Evolutionary conservation across 2,329 filamentous ascomycete species (phyloP).

Genomic region (Sporothrix sp.): DNA sequence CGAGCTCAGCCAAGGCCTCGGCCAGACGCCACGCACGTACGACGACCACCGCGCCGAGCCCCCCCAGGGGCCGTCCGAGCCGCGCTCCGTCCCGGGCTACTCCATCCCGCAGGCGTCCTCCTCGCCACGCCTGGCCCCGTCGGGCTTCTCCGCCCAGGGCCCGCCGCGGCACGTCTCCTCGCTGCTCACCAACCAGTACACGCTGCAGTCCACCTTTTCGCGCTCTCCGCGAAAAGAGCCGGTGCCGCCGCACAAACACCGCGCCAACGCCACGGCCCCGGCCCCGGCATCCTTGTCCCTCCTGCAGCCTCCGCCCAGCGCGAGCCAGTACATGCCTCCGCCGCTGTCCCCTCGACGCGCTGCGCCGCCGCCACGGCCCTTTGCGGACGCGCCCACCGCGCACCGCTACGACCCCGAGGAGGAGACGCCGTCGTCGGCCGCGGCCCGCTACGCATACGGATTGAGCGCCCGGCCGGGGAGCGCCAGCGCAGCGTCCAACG

Average conservation of each 20-base stretch:
- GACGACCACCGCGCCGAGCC: slow-evolving; percentile 27
- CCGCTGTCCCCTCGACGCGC: slow-evolving; percentile 56
- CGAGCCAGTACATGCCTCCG: slow-evolving; percentile 55
- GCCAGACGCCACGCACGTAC: slow-evolving; percentile 34
- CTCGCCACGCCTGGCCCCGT: slow-evolving; percentile 20
- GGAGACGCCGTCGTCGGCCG: slow-evolving; percentile 1
- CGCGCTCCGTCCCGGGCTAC: slow-evolving; percentile 21
- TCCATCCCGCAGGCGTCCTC: slow-evolving; percentile 20
- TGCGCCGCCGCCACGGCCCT: not conserved
- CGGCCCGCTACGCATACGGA: slow-evolving; percentile 26
- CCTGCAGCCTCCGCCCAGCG: slow-evolving; percentile 39
- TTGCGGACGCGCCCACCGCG: not conserved
- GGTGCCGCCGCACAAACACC: slow-evolving; percentile 15
- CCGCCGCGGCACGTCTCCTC: slow-evolving; percentile 22
- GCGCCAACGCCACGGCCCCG: slow-evolving; percentile 17
- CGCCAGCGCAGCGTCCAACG: not conserved
- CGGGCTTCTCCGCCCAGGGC: slow-evolving; percentile 21
- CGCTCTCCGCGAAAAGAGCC: slow-evolving; percentile 35
- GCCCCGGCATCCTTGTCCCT: slow-evolving; percentile 4
- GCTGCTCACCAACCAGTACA: slow-evolving; percentile 25
- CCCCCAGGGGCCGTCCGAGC: slow-evolving; percentile 12
- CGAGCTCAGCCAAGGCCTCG: slow-evolving; percentile 21
- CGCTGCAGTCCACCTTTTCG: slow-evolving; percentile 46
- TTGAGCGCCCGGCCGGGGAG: slow-evolving; percentile 21
- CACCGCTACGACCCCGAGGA: slow-evolving; percentile 4